Percentiles rank a stretch among this genome's conserved stretches.
Evolutionary conservation across 768 basidiomycete species (phyloP).

Genomic region (Sporobolomyces roseus): DNA sequence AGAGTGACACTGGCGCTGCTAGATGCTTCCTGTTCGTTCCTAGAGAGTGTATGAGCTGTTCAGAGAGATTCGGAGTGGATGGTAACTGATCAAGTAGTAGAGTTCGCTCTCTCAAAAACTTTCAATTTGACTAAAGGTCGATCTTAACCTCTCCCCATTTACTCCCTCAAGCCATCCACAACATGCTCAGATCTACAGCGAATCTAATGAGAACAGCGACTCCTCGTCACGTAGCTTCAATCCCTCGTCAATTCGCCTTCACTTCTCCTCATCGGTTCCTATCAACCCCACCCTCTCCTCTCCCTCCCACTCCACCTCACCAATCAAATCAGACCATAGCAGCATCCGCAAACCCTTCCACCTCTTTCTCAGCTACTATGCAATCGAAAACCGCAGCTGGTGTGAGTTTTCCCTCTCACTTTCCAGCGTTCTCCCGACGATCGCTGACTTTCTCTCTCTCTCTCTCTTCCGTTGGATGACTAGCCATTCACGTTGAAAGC

Average conservation of each 20-base stretch:
- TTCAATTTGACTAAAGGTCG: no score
- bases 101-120: no score
- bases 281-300: background rate
- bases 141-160: no score
- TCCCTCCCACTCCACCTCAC: background rate
- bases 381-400: slow-evolving; percentile 24
- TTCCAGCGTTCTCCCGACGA: background rate
- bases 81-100: no score
- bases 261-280: background rate
- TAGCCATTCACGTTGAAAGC: slow-evolving; percentile 90
- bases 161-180: no score
- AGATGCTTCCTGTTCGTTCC: no score
- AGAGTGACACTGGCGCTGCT: no score
- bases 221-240: no score
- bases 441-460: background rate
- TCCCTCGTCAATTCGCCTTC: background rate
- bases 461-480: no score
- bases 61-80: no score
- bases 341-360: slow-evolving; percentile 12
- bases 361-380: background rate
- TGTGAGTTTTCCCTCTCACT: slow-evolving; percentile 2
- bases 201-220: background rate
- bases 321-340: no score
- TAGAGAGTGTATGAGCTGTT: no score
- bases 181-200: background rate